Evolutionary conservation across 2,329 filamentous ascomycete species (phyloP).

Genomic region (Ceratocystis cacaofunesta): DNA sequence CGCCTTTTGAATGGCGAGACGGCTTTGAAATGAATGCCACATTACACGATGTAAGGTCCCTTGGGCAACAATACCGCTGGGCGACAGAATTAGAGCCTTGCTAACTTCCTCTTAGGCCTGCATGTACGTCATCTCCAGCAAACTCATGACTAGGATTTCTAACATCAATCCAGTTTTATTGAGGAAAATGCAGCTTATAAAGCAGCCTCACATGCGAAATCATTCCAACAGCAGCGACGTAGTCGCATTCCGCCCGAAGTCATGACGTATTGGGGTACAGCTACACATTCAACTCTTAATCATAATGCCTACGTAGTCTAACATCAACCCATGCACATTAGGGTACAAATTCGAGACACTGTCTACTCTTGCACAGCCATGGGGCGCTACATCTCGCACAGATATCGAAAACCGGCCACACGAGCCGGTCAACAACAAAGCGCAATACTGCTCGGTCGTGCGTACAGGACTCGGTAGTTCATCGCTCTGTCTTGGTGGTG

Average conservation of each 20-base stretch:
- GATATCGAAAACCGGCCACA: constrained; percentile 64
- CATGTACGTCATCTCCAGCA: constrained; percentile 31
- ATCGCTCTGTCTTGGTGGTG: constrained; percentile 71
- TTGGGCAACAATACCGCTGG: too few species aligned
- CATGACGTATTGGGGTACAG: constrained; percentile 81
- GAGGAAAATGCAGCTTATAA: constrained; percentile 78
- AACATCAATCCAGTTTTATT: constrained; percentile 49
- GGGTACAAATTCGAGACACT: constrained; percentile 96
- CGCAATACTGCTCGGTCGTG: constrained; percentile 91
- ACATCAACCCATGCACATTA: constrained; percentile 24
- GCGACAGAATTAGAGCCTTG: not conserved
- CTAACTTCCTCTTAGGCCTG: constrained; percentile 29
- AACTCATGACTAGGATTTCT: not conserved
- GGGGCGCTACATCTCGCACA: constrained; percentile 56
- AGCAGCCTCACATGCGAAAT: constrained; percentile 42
- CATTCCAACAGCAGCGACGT: constrained; percentile 31
- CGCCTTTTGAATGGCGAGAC: constrained; percentile 68
- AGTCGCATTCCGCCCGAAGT: constrained; percentile 49
- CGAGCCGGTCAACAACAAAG: constrained; percentile 68
- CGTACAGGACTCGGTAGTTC: constrained; percentile 69
- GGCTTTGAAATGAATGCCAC: constrained; percentile 96
- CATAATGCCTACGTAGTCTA: not conserved
- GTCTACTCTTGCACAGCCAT: constrained; percentile 57
- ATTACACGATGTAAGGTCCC: constrained; percentile 54
- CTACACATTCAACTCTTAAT: not conserved